Base-by-base conservation (phyloP, 495 filamentous ascomycete species). In the Penicillium fimorum region DNA sequence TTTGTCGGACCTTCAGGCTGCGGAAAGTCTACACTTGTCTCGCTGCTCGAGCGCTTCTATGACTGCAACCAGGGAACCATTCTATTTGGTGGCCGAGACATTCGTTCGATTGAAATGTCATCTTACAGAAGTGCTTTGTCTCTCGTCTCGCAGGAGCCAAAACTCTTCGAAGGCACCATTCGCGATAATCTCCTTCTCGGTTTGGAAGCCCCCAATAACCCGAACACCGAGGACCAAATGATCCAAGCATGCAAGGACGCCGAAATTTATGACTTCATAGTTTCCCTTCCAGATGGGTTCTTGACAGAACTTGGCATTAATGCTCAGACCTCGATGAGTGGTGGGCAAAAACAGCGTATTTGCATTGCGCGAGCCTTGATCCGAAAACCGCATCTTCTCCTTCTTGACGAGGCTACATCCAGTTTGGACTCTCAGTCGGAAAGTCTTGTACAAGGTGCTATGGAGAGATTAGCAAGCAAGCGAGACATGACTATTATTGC, bases 1-100 rank as follows among this genome's bases (percentile, higher is more conserved):
- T 74, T 93, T 15, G 88, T 91, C 7, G 89, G 89, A 3, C 73
- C 86, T 0, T 84, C 79, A 0, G 89, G 89, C 18, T 88, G 83
- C 29, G 89, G 89, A 12, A 93, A 93, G 61, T 86, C 81, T 1
- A 89, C 84, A 15, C 74, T 87, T 22, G 77, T 90, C 17, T 80
- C 80, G 4, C 70, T 91, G 0, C 68, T 91, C 1, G 84, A 87
- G 68, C 50, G 79, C 20, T 87, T 89, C 66, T 90, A 89, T 63
- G 74, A 82, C 24, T 70, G 75, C 0, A 60, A 59, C 10, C 47
- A 68, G 1, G 73, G 79, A 18, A 54, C 62, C 13, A 68, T 77
- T 33, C 38, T 56, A n/a, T 65, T 79, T 25, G 74, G 77, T 56
- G 70, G 72, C 5, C 37, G 59, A 5, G 57, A 79, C 47, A 75